Evolutionary conservation across 176 grass and related monocot genomes (phyloP).

Genomic region (Zea mays): Zm-B73-REFERENCE-NAM-5.0 NC_050098.1:170298501-170299000

Average conservation of each 20-base stretch:
- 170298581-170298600: constrained; percentile 10
- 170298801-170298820: too few species aligned
- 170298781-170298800: too few species aligned
- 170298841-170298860: not conserved
- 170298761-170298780: too few species aligned
- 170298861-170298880: not conserved
- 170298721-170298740: too few species aligned
- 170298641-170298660: too few species aligned
- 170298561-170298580: constrained; percentile 5
- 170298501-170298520: not conserved
- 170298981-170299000: not conserved
- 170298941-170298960: not conserved
- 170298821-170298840: not conserved
- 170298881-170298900: not conserved
- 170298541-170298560: constrained; percentile 26
- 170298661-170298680: too few species aligned
- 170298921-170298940: not conserved
- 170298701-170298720: too few species aligned
- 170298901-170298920: not conserved
- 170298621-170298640: not conserved
- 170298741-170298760: too few species aligned
- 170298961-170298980: not conserved
- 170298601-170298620: not conserved
- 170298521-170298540: constrained; percentile 9
- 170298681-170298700: too few species aligned